Base-by-base conservation (phyloP, 2,329 filamentous ascomycete genomes). In the Alternaria sp. region DNA sequence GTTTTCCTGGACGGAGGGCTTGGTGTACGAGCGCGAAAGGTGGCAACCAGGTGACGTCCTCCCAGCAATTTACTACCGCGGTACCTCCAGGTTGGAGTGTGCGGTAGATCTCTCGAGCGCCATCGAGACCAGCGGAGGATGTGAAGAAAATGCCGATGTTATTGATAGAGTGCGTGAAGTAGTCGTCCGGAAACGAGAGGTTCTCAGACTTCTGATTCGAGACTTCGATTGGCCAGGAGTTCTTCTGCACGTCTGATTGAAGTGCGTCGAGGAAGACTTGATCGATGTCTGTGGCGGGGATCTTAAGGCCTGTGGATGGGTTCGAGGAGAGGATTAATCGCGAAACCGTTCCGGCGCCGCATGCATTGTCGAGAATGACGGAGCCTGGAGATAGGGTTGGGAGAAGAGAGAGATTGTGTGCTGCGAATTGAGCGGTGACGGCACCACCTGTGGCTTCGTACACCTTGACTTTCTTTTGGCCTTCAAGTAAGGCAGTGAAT, bases 141-240 rank as follows among this genome's bases (percentile, higher is more conserved):
- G 75, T 78, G 60, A 79, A 78, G 54, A 79, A 67, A 44, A 81
- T 70, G 6, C 75, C 78, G 31, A 80, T 74, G 62, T 78, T 80
- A 5, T 75, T 80, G 52, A 81, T 67, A 4, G 68, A 72, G 62
- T 78, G 74, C 0, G 73, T 75, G 65, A 81, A 81, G 24, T 63
- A 67, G 4, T 68, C 62, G 52, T 78, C 73, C 3, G 54, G 44
- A 40, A 74, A 73, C 17, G 42, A 50, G 1, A 72, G 42, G 1
- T 40, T 36, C 17, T 74, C 67, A 23, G 56, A 54, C 10, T 52
- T 63, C 51, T 68, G 62, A 37, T 67, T 70, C 3, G 63, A 54
- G 14, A 70, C 58, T 6, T 58, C 34, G 21, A 73, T 49, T 21
- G 71, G 70, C 72, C 72, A 75, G 54, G 23, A 23, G 40, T 73